Conservation (phyloP, 352 stramenopile genomes). For the Phytophthora fragariae region DNA sequence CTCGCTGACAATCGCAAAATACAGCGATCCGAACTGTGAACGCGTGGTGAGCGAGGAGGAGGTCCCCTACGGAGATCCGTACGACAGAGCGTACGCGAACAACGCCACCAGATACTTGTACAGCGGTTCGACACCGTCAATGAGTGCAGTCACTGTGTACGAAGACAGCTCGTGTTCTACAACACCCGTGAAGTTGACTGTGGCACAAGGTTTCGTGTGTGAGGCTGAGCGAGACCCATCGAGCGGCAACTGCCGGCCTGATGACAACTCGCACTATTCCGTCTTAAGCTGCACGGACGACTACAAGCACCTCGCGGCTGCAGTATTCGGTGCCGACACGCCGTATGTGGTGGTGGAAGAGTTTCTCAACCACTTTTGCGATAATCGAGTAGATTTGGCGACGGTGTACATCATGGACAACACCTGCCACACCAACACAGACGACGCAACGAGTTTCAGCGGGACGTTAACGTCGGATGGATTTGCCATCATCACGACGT, state of each 20-base stretch:
- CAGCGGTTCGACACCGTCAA: neutral
- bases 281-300: neutral
- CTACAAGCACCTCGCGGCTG: neutral
- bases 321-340: neutral
- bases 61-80: neutral
- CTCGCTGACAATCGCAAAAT: neutral
- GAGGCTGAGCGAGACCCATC: neutral
- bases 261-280: neutral
- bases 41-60: neutral
- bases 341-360: neutral
- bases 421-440: neutral
- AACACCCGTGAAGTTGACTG: neutral
- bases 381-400: neutral
- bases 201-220: too few relatives aligned
- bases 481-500: neutral
- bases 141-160: neutral
- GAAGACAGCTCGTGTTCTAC: neutral
- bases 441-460: neutral
- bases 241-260: neutral
- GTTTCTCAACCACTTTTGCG: neutral
- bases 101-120: neutral
- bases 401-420: neutral
- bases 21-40: neutral
- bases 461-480: neutral
- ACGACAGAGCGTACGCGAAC: neutral